Evolutionary conservation across 768 basidiomycete genomes (phyloP), one percentile per base, ranked within the genome.

Genomic region (Mycena kentingensis): DNA sequence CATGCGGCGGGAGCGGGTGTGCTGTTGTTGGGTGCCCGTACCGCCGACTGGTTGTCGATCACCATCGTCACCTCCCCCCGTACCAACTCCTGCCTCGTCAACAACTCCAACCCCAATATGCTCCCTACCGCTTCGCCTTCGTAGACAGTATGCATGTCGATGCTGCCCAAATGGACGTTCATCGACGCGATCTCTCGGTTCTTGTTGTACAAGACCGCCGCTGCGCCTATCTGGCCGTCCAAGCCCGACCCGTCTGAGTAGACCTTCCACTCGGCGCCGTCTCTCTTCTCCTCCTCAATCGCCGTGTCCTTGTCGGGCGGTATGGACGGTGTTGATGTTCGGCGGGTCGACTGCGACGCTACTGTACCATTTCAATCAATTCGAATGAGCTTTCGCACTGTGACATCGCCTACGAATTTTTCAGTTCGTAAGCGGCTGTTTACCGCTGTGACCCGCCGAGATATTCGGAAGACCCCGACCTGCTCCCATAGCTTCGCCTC

Each of bases 61-160:
- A n/a, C 41, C 0, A 69, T 48, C 0, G 49, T 47, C 0, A 55
- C 57, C 0, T 24, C n/a, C 2, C 27, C 51, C 0, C 3, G 6
- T 0, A 42, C 12, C 8, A 21, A 26, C 18, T 25, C 11, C 25
- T 41, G 18, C 28, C 31, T 13, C 19, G n/a, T n/a, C 6, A 63
- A 16, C 0, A 67, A 32, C 0, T 61, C 51, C 2, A 57, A 16
- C 1, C 51, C 67, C 4, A 66, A 19, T 0, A 45, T 27, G 3
- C 54, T 44, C 0, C 65, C 65, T 1, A 65, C 53, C 1, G 55
- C 54, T 26, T 70, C 68, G 0, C 58, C 61, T 25, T 68, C 64
- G 24, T 55, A 67, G 0, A 66, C 65, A 0, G 63, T 65, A 43
- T 70, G 67, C 2, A 63, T 16, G 3, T 21, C 4, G 0, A 4